Evolutionary conservation across 140 eudicot genomes (phyloP), one percentile per base, ranked within the genome.

Genomic region (Bidens hawaiensis): DNA sequence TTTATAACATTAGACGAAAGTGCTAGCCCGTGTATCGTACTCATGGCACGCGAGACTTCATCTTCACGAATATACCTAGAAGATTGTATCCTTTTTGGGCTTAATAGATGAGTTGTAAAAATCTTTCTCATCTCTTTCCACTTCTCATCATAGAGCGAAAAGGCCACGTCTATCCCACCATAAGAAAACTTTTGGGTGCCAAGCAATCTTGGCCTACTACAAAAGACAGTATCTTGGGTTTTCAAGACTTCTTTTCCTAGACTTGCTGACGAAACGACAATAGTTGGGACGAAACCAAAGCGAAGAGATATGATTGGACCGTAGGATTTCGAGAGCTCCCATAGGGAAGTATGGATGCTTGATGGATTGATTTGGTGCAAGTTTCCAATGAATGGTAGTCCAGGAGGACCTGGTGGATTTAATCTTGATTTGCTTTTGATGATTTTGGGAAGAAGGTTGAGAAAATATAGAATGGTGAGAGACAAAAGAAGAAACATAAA

Each of bases 341-440:
- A 49, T 46, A 74, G 54, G 60, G 70, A 50, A 19, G 52, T 60
- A 54, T 65, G 82, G 12, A 65, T 57, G 65, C 7, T 65, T 17
- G 24, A 65, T 42, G 15, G 26, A 59, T 70, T 40, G 25, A 76
- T 56, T 3, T 58, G 77, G 74, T 70, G 77, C 34, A 76, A 59
- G 65, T 77, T 71, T 38, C 82, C 82, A 6, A 77, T 31, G 34
- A 77, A 21, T 26, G 75, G 82, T 49, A 77, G 82, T 6, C 63
- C 62, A 6, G 0, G 28, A 59, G 75, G 82, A 15, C 81, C 81
- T 18, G 81, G 77, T 10, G 69, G 69, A 4, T 15, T 14, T n/a
- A n/a, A 8, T 30, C 42, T 54, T 53, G 62, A 13, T 27, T 15
- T 50, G 25, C 2, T 4, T 24, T 54, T 47, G 42, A 30, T 62